Conservation (phyloP, 2,329 filamentous ascomycete genomes). For the Pseudofabraea citricarpa region DNA sequence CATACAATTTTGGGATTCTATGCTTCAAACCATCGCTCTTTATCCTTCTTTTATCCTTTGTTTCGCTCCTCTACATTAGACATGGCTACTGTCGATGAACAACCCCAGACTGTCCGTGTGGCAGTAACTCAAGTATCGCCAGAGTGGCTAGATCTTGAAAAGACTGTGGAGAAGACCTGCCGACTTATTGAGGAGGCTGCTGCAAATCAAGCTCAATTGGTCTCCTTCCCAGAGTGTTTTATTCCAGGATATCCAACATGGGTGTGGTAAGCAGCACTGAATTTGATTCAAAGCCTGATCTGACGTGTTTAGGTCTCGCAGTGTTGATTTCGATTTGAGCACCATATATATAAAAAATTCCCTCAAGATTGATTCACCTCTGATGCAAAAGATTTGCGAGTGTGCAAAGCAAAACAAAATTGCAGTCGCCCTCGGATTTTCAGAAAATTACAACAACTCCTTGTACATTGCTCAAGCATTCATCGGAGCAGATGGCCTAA, state of each 20-base stretch:
- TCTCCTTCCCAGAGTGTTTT: slow-evolving; percentile 51
- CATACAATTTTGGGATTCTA: too few species aligned
- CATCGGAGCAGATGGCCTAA: slow-evolving; percentile 42
- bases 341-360: slow-evolving; percentile 35
- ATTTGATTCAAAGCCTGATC: too few species aligned
- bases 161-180: slow-evolving; percentile 50
- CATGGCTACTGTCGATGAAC: background rate
- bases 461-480: slow-evolving; percentile 46
- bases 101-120: slow-evolving; percentile 22
- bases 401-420: slow-evolving; percentile 35
- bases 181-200: slow-evolving; percentile 51
- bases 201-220: slow-evolving; percentile 44
- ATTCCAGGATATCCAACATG: slow-evolving; percentile 49
- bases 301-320: background rate
- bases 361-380: slow-evolving; percentile 34
- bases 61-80: too few species aligned
- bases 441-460: slow-evolving; percentile 41
- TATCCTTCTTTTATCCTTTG: too few species aligned
- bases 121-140: slow-evolving; percentile 55
- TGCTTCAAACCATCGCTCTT: too few species aligned
- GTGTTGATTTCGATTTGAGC: slow-evolving; percentile 7
- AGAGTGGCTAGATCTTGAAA: slow-evolving; percentile 53
- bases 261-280: slow-evolving; percentile 13
- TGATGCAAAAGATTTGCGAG: slow-evolving; percentile 39
- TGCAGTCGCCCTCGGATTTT: slow-evolving; percentile 44